Base-by-base conservation (phyloP, 768 basidiomycete species). In the Boletus huronensis region DNA sequence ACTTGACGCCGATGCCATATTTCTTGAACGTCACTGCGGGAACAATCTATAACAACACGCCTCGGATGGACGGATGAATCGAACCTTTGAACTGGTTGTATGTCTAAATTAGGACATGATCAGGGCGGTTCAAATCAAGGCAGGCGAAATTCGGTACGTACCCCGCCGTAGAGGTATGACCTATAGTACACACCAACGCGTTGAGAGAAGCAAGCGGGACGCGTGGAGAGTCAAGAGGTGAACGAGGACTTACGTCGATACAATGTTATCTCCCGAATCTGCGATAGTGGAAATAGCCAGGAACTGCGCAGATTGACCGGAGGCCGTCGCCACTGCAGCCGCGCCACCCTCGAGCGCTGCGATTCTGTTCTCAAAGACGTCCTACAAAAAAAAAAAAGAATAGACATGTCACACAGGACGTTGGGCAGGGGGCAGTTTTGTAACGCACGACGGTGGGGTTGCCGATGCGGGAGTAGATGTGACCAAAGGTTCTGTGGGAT, bases 71-170 rank as follows among this genome's bases (percentile, higher is more conserved):
- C 1, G 16, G 17, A 17, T 2, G 19, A 32, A 5, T 11, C 55
- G 6, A 44, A 78, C 82, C 78, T 72, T 85, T 86, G 70, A 87
- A 79, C 58, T 83, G 84, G 53, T 81, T 84, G 67, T 81, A 85
- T 2, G 81, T 84, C 81, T 80, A 46, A 38, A 43, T 13, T 21
- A 19, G 17, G 23, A 43, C 14, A n/a, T 38, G 1, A 28, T 61
- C 38, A 55, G 40, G n/a, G 40, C 6, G 2, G 4, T 19, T 50
- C 19, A 43, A 3, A 35, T 23, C 21, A 21, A 52, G n/a, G 6
- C 19, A 45, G 3, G 47, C 3, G 39, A 48, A 34, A 40, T 17
- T 40, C 6, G 45, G 19, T 48, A 62, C 80, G 42, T 58, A 82
- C 83, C 19, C 83, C 82, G n/a, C 83, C 83, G 48, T 85, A 84